Evolutionary conservation across 2,329 filamentous ascomycete genomes (phyloP), one percentile per base, ranked within the genome.

Genomic region (Ophiocordyceps polyrhachis-furcata): DNA sequence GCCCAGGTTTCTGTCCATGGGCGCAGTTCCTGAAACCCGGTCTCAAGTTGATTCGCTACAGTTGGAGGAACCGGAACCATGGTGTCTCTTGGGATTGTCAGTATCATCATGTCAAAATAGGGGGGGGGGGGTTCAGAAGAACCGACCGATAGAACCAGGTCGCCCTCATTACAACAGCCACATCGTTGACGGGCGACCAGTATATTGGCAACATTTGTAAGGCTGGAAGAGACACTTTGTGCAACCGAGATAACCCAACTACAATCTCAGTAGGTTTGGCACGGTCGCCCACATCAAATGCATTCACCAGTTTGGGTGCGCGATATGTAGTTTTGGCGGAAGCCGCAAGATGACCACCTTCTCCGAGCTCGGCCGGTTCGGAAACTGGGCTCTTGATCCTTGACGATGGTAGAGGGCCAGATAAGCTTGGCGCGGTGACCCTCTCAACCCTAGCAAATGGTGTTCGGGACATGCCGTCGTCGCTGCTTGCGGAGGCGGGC

Each of bases 201-300:
- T 98, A 98, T 48, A 96, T 95, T 0, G 91, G 91, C 59, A 88
- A 85, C 87, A 98, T 93, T 55, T 84, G 72, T 31, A 93, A 64
- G 44, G 74, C 74, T 20, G 89, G 87, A 52, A 96, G 69, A 47
- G 83, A 79, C 1, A 96, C 89, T 55, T 88, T 74, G 58, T 98
- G 89, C 47, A 98, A 68, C 51, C 87, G 75, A n/a, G 88, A 93
- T 6, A 91, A 70, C 0, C 91, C 91, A 1, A 96, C 89, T 4
- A 87, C 78, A 2, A 96, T 79, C 47, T 82, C 78, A 5, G 61
- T 56, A 47, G 61, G 49, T 21, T 57, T 61, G 32, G 20, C 40
- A 17, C 25, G 17, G 7, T 29, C 31, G n/a, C 8, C 21, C 19
- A 19, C 25, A 13, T 37, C n/a, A 23, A 43, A 13, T 1, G 20